Conservation (phyloP, 768 basidiomycete genomes). For the Rickenella mellea region DNA sequence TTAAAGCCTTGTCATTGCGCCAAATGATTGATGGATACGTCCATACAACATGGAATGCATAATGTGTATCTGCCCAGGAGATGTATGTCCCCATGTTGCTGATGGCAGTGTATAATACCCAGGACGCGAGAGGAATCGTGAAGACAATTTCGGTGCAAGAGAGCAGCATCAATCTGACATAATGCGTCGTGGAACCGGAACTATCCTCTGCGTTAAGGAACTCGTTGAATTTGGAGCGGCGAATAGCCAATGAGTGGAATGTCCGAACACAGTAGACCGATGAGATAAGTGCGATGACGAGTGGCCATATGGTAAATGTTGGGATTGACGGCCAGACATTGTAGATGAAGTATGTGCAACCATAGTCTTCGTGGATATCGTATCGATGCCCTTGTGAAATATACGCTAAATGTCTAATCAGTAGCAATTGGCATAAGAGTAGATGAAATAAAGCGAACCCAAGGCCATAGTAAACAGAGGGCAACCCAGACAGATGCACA, state of each 20-base stretch:
- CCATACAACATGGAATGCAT: constrained; percentile 30
- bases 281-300: neutral
- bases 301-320: neutral
- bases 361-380: neutral
- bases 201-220: neutral
- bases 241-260: neutral
- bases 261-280: neutral
- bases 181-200: constrained; percentile 34
- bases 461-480: neutral
- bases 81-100: too few species aligned
- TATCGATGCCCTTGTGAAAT: neutral
- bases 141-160: constrained; percentile 35
- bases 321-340: neutral
- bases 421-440: neutral
- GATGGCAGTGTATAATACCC: too few species aligned
- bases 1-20: constrained; percentile 14
- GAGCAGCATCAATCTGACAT: constrained; percentile 54
- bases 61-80: constrained; percentile 45
- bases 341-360: neutral
- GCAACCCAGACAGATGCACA: neutral
- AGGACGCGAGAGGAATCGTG: constrained; percentile 25
- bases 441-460: neutral
- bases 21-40: constrained; percentile 29
- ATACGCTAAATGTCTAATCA: neutral
- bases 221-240: neutral